These are phyloP conservation scores for Articulospora tetracladia DNA, from an alignment of 495 filamentous ascomycete species.

Conservation along the genomic window DNA sequence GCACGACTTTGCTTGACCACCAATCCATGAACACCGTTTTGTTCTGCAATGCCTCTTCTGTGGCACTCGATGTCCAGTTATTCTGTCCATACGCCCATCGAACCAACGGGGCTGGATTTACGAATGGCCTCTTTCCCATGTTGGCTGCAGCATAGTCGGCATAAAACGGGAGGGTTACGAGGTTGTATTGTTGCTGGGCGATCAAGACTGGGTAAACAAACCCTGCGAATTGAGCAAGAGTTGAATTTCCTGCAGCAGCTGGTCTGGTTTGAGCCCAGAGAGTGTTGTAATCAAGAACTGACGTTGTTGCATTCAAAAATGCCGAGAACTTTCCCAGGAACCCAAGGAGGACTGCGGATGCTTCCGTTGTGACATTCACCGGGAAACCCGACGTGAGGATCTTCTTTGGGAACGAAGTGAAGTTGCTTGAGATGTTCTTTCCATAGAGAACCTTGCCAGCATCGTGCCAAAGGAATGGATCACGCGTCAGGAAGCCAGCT, in stretches of 20 bases:
- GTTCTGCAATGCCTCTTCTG: constrained; percentile 37
- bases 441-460: constrained; percentile 43
- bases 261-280: constrained; percentile 39
- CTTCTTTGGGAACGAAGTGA: constrained; percentile 38
- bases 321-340: constrained; percentile 38
- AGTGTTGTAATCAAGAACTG: constrained; percentile 31
- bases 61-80: constrained; percentile 2
- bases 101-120: constrained; percentile 49
- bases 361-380: constrained; percentile 22
- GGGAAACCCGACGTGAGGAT: constrained; percentile 37
- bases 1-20: constrained; percentile 44
- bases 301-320: constrained; percentile 34
- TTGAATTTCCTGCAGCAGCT: constrained; percentile 17
- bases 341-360: constrained; percentile 30
- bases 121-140: constrained; percentile 45
- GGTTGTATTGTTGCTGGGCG: constrained; percentile 45
- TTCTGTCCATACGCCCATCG: constrained; percentile 50
- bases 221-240: constrained; percentile 31
- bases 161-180: constrained; percentile 47
- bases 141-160: constrained; percentile 45
- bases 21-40: constrained; percentile 50
- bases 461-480: constrained; percentile 41
- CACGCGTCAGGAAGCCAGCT: constrained; percentile 43
- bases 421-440: constrained; percentile 36
- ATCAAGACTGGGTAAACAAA: constrained; percentile 48